Base-by-base conservation (phyloP, 2,329 filamentous ascomycete species). In the Curvularia hawaiiensis region DNA sequence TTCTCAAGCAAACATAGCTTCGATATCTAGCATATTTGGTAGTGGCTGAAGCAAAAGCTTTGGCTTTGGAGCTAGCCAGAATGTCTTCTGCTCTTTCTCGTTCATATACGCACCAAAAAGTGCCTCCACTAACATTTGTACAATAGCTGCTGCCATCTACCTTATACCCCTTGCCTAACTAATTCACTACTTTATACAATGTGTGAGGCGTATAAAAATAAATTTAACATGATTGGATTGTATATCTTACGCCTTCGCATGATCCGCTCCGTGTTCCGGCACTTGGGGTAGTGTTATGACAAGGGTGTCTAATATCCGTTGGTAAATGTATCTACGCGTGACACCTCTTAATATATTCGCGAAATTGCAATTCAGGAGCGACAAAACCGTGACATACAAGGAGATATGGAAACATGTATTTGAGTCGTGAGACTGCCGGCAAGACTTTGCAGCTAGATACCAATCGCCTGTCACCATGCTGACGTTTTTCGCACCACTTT, bases 291-390 rank as follows among this genome's bases (percentile, higher is more conserved):
- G 44, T 33, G 28, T 22, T 3, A 33, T 18, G 48, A 43, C 43
- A 47, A 41, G 35, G 40, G 28, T 50, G 7, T 30, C n/a, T 48
- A 11, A 46, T 60, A 58, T 54, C 58, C 35, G 41, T 35, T 47
- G 47, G 35, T n/a, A 54, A 45, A 45, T 45, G 35, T 38, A 12
- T 46, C 41, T 20, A 46, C 54, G 54, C 54, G 51, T 60, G 58
- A 58, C 55, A 33, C 44, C 49, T 30, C 11, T 18, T 46, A 53
- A 60, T 60, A 24, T 52, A 60, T 58, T 33, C 30, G 47, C 31
- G 33, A 58, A 47, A 58, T 60, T 60, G 30, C 30, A 24, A 20
- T 45, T 48, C 12, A 12, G 38, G 9, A 16, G 44, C 18, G 43
- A 52, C 35, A 8, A 18, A 24, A 26, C 12, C 16, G 14, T 9